Conservation (phyloP, 768 basidiomycete species). For the Cystofilobasidium capitatum region DNA sequence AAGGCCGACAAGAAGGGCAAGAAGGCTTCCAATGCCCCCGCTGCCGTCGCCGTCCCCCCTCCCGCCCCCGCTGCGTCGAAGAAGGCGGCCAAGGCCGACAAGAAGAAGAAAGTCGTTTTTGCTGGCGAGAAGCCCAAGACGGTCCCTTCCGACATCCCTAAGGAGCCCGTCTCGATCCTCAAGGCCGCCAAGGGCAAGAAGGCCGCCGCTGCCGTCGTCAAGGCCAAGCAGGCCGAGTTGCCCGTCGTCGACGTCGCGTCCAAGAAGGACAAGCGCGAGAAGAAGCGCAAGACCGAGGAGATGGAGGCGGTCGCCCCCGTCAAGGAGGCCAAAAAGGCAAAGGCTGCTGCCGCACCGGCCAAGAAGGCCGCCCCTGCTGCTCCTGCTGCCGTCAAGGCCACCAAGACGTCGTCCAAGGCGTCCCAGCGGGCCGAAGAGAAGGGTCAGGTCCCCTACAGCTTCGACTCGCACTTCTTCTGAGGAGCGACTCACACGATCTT, state of each 20-base stretch:
- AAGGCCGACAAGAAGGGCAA: conserved; percentile 17
- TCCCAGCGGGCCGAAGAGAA: conserved; percentile 27
- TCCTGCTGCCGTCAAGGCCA: conserved; percentile 4
- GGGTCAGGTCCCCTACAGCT: conserved; percentile 48
- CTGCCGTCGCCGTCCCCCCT: background rate
- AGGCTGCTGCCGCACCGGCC: background rate
- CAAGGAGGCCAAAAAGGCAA: background rate
- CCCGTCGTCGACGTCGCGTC: too few relatives aligned
- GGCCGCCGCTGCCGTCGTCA: background rate
- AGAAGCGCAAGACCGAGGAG: conserved; percentile 29
- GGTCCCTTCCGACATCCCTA: conserved; percentile 26
- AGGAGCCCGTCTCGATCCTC: conserved; percentile 25
- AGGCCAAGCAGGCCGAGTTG: conserved; percentile 24
- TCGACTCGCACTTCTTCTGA: conserved; percentile 49
- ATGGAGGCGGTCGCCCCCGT: conserved; percentile 41
- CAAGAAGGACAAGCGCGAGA: conserved; percentile 26
- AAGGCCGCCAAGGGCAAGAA: conserved; percentile 23
- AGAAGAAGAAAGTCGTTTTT: conserved; percentile 15
- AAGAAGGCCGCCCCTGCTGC: conserved; percentile 31
- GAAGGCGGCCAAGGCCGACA: too few relatives aligned
- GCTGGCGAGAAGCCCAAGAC: conserved; percentile 13
- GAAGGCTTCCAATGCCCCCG: conserved; percentile 13
- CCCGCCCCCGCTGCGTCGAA: conserved; percentile 8
- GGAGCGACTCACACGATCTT: background rate
- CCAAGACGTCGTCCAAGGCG: conserved; percentile 29